Evolutionary conservation across 2,329 filamentous ascomycete genomes (phyloP).

Genomic region (Talaromyces sp.): DNA sequence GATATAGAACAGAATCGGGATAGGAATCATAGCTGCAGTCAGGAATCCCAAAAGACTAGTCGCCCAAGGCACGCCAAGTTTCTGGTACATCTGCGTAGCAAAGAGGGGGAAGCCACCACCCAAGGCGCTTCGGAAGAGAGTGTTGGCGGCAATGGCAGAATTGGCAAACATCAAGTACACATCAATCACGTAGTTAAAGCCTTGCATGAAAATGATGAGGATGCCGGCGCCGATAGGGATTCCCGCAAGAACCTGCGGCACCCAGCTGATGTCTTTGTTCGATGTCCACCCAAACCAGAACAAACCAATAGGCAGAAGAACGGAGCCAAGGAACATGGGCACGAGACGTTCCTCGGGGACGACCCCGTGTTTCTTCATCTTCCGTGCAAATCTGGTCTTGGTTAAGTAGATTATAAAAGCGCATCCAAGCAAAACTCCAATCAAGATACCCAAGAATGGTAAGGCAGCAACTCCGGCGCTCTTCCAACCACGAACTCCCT

Average conservation of each 20-base stretch:
- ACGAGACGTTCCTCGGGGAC: constrained; percentile 43
- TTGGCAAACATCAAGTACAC: constrained; percentile 38
- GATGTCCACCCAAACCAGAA: constrained; percentile 50
- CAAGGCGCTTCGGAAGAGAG: constrained; percentile 30
- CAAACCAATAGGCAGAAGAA: constrained; percentile 43
- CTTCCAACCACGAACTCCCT: constrained; percentile 40
- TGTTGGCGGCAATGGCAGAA: constrained; percentile 37
- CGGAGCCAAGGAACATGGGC: constrained; percentile 43
- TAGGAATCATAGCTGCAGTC: constrained; percentile 39
- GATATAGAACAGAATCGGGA: constrained; percentile 46
- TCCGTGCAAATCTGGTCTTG: constrained; percentile 27
- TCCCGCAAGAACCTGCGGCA: constrained; percentile 43
- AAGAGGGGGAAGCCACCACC: constrained; percentile 35
- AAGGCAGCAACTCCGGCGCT: constrained; percentile 38
- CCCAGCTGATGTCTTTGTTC: constrained; percentile 39
- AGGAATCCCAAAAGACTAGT: constrained; percentile 37
- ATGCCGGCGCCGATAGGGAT: constrained; percentile 41
- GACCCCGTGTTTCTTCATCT: constrained; percentile 17
- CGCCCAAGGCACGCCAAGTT: constrained; percentile 38
- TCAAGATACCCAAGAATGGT: constrained; percentile 44
- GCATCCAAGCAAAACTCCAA: constrained; percentile 37
- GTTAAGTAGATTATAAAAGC: constrained; percentile 28
- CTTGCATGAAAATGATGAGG: constrained; percentile 41
- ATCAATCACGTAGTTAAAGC: constrained; percentile 42
- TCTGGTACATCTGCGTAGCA: constrained; percentile 35